Evolutionary conservation across 495 filamentous ascomycete genomes (phyloP), one percentile per base, ranked within the genome.

Genomic region (Podospora sp.): DNA sequence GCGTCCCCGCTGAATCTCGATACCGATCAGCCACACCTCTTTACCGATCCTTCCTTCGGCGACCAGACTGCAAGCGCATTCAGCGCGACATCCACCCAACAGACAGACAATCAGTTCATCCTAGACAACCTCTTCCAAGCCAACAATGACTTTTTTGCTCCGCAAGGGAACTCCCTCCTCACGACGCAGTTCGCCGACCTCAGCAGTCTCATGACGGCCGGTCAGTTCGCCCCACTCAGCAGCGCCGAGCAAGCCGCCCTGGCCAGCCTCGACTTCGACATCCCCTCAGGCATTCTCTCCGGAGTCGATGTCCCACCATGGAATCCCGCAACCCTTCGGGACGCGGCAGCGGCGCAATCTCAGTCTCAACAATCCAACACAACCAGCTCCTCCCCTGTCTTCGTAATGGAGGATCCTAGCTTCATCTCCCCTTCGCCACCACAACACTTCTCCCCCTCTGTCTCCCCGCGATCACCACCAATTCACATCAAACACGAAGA

Each of bases 271-370:
- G 72, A 76, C 35, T 69, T 81, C 27, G 72, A 69, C 20, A 79
- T 78, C 60, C 74, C 73, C 16, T 68, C 73, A 35, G 71, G 71
- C 8, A 68, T 76, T 51, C 78, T 76, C 59, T 70, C 74, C 40
- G 68, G 65, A 24, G 67, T 62, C 56, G 68, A 79, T 35, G 73
- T 75, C 33, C 71, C 76, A 53, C 78, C 80, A 53, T 83, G 81
- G 81, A 74, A 76, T 52, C 73, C 76, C 35, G 65, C 70, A 35
- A 73, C 73, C 56, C 61, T 79, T n/a, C 74, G 74, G 67, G 71
- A 71, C 22, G 71, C 69, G 27, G 71, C 22, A 5, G 59, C 59
- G 26, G 29, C 25, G 53, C 6, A 22, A 2, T 25, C 18, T 26
- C 57, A 21, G 1, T 21, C 9, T 21, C 52, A 56, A 6, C n/a